These are phyloP conservation scores for Annona cherimola DNA, from an alignment of 164 flowering plant species.

Conservation along the genomic window DNA sequence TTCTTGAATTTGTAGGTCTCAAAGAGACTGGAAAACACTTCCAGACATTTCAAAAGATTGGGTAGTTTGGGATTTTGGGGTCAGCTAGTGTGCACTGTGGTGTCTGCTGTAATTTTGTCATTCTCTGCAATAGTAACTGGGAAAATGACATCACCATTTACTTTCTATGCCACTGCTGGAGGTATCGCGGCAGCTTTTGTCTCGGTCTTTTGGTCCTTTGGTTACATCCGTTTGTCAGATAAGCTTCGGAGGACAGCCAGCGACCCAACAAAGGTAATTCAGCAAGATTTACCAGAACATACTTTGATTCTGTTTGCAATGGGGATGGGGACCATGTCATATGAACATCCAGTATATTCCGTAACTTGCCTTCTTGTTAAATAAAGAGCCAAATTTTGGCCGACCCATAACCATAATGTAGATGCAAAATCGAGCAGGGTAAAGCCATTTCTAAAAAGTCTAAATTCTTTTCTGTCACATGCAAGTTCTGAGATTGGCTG, in stretches of 20 bases:
- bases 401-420: too few species aligned
- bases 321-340: too few species aligned
- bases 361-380: too few species aligned
- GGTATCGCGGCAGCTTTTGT: slow-evolving; percentile 90
- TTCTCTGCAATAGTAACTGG: slow-evolving; percentile 81
- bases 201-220: slow-evolving; percentile 93
- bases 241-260: slow-evolving; percentile 68
- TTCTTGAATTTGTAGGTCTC: slow-evolving; percentile 51
- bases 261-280: slow-evolving; percentile 83
- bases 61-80: slow-evolving; percentile 93
- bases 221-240: slow-evolving; percentile 81
- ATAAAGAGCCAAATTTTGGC: too few species aligned
- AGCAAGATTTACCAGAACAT: background rate
- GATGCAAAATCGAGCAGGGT: too few species aligned
- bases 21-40: slow-evolving; percentile 80
- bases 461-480: too few species aligned
- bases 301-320: too few species aligned
- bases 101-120: slow-evolving; percentile 86
- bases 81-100: slow-evolving; percentile 79
- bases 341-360: too few species aligned
- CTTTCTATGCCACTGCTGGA: slow-evolving; percentile 84
- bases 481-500: too few species aligned
- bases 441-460: too few species aligned
- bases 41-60: slow-evolving; percentile 78
- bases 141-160: slow-evolving; percentile 68